Evolutionary conservation across 805 yeast species (phyloP).

Genomic region (Nakazawaea ishiwadae): DNA sequence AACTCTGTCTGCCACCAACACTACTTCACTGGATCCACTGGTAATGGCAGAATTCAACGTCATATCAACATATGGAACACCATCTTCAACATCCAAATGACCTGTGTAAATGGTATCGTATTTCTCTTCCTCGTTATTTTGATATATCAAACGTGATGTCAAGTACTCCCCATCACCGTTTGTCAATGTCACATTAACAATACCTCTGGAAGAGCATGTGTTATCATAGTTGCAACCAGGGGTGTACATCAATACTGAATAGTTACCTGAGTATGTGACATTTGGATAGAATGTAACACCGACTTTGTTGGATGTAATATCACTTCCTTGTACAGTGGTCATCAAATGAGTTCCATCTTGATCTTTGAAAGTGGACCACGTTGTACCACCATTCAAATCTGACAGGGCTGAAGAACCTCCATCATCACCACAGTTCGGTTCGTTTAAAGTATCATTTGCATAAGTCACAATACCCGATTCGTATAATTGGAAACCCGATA

Average conservation of each 20-base stretch:
- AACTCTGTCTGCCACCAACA: constrained; percentile 70
- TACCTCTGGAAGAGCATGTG: constrained; percentile 68
- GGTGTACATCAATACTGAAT: constrained; percentile 68
- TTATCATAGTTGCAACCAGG: constrained; percentile 78
- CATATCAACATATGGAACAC: constrained; percentile 40
- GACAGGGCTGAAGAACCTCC: constrained; percentile 12
- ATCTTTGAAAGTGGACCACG: constrained; percentile 20
- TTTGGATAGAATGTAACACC: constrained; percentile 61
- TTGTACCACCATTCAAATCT: constrained; percentile 14
- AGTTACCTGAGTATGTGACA: constrained; percentile 68
- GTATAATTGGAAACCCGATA: constrained; percentile 70
- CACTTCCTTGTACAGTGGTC: constrained; percentile 22
- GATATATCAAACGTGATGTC: constrained; percentile 51
- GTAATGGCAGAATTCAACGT: constrained; percentile 22
- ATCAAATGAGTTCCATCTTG: constrained; percentile 18
- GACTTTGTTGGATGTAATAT: constrained; percentile 14
- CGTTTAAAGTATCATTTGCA: constrained; percentile 73
- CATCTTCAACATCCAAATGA: constrained; percentile 43
- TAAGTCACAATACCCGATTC: constrained; percentile 56
- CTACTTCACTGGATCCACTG: constrained; percentile 28
- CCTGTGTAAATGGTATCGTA: constrained; percentile 79
- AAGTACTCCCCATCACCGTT: constrained; percentile 41
- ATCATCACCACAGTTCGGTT: constrained; percentile 48
- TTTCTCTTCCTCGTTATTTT: constrained; percentile 74
- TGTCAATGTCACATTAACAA: constrained; percentile 68